phyloP scores from a whole-genome alignment of 139 green algal species.

The Spirogloea muscicola region DNA sequence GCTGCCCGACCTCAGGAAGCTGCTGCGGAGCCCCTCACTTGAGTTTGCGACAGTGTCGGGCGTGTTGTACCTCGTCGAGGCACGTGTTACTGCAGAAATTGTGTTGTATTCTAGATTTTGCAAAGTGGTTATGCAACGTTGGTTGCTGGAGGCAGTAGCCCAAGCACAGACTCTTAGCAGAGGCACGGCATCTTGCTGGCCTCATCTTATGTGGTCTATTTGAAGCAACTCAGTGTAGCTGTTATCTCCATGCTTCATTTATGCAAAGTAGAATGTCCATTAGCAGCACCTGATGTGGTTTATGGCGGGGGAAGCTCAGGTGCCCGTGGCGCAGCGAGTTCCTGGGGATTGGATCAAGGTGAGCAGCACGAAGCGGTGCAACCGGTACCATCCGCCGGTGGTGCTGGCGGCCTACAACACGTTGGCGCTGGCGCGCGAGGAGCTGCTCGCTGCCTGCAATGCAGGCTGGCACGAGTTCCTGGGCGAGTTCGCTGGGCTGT shows the following conservation, averaged over 20 bases:
- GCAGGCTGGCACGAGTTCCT: constrained; percentile 61
- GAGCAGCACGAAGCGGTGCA: constrained; percentile 71
- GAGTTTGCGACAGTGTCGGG: constrained; percentile 49
- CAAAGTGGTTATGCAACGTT: no score
- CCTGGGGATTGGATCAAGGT: constrained; percentile 53
- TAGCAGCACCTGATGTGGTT: neutral
- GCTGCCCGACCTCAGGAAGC: constrained; percentile 47
- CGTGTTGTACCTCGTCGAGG: constrained; percentile 70
- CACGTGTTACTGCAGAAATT: no score
- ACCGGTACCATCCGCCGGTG: constrained; percentile 64
- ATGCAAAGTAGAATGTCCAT: neutral
- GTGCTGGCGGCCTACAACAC: constrained; percentile 51
- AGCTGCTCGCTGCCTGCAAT: constrained; percentile 44
- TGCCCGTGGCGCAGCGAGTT: constrained; percentile 23
- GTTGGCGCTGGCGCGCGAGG: constrained; percentile 61
- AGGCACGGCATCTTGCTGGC: no score
- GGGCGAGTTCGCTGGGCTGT: constrained; percentile 51
- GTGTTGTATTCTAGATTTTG: no score
- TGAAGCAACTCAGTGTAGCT: no score
- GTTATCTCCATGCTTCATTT: no score
- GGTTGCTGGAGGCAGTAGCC: no score
- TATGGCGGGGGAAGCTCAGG: neutral
- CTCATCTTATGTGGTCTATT: no score
- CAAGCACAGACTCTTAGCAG: no score
- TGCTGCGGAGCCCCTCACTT: constrained; percentile 45